These are phyloP conservation scores for Rosa hybrid DNA, from an alignment of 331 rosid genomes.

Conservation along the genomic window DNA sequence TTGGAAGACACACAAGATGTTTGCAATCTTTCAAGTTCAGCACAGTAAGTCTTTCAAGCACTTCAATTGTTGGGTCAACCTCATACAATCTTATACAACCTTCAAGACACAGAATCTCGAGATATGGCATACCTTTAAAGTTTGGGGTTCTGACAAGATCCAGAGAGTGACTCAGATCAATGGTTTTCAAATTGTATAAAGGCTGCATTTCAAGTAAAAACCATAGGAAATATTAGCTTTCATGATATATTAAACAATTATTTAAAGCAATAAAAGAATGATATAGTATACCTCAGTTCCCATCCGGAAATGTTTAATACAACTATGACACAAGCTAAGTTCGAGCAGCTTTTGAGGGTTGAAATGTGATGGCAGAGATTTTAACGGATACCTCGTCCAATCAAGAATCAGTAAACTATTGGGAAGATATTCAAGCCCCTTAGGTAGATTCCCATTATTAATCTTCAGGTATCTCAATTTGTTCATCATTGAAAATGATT, in stretches of 20 bases:
- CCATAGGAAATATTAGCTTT: not conserved
- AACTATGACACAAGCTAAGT: slow-evolving; percentile 34
- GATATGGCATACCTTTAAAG: not conserved
- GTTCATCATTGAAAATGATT: slow-evolving; percentile 31
- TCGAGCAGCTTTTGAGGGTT: slow-evolving; percentile 35
- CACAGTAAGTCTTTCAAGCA: not conserved
- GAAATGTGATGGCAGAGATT: slow-evolving; percentile 34
- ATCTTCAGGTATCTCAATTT: slow-evolving; percentile 38
- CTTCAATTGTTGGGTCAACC: not conserved
- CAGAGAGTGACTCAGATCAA: not conserved
- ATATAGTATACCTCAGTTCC: slow-evolving; percentile 4
- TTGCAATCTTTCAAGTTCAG: not conserved
- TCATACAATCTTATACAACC: not conserved
- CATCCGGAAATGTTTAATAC: not conserved
- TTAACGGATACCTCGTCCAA: slow-evolving; percentile 41
- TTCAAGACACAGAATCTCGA: not conserved
- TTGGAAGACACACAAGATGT: not conserved
- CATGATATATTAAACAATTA: not conserved
- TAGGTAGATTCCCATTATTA: slow-evolving; percentile 16
- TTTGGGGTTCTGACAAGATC: not conserved
- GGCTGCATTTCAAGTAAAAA: not conserved
- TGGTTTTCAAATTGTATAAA: not conserved
- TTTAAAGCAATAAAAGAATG: not conserved
- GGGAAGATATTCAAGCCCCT: slow-evolving; percentile 37
- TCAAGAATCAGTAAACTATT: slow-evolving; percentile 36